These are phyloP conservation scores for Talaromyces sp. DNA, from an alignment of 2,329 filamentous ascomycete genomes.

Conservation along the genomic window DNA sequence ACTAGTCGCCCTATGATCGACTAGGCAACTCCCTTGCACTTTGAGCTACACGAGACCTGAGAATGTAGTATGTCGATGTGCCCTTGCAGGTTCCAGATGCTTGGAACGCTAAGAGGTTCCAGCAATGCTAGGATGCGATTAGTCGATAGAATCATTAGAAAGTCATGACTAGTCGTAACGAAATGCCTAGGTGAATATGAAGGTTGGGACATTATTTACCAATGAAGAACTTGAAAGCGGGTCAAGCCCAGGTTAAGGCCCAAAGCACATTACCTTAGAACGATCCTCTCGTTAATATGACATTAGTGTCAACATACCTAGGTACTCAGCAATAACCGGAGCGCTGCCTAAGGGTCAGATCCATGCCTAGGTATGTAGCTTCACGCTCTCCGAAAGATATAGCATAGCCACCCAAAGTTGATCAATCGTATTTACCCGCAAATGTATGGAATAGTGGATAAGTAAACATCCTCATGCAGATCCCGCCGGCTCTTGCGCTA, in stretches of 20 bases:
- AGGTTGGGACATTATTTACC: background rate
- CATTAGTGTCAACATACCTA: background rate
- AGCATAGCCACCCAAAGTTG: background rate
- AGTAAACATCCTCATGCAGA: background rate
- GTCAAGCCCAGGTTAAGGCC: background rate
- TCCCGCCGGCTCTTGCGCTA: background rate
- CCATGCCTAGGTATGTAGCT: background rate
- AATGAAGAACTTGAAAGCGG: background rate
- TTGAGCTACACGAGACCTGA: background rate
- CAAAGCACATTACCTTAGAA: background rate
- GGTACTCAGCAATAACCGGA: background rate
- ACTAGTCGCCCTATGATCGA: background rate
- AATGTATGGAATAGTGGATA: background rate
- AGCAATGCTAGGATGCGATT: background rate
- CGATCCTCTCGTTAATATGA: background rate
- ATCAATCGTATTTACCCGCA: background rate
- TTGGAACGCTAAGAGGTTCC: background rate
- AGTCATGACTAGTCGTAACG: background rate
- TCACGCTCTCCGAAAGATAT: background rate
- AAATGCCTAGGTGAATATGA: background rate
- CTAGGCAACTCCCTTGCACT: background rate
- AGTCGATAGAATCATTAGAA: background rate
- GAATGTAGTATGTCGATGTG: background rate
- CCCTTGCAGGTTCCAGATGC: background rate
- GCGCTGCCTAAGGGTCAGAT: background rate